Evolutionary conservation across 2,329 filamentous ascomycete genomes (phyloP).

Genomic region (Ophiosphaerella herpotricha): DNA sequence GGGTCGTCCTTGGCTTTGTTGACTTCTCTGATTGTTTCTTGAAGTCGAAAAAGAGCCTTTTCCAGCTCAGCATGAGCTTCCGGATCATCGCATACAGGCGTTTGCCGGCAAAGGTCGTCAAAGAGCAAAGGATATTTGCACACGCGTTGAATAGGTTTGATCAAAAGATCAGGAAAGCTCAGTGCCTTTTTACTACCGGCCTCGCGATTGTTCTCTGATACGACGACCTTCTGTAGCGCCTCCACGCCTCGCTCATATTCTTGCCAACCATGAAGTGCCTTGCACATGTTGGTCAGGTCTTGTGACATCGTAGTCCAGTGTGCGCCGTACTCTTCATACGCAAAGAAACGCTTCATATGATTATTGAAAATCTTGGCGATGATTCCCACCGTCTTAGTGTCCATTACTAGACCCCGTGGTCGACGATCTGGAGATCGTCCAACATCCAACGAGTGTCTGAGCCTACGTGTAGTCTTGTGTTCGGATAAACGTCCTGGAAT

Average conservation of each 20-base stretch:
- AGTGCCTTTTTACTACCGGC: constrained; percentile 73
- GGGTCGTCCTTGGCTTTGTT: constrained; percentile 83
- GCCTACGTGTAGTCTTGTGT: constrained; percentile 38
- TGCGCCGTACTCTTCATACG: constrained; percentile 89
- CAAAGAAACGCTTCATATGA: constrained; percentile 77
- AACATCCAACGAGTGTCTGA: constrained; percentile 54
- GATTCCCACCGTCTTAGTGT: constrained; percentile 58
- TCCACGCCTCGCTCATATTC: constrained; percentile 86
- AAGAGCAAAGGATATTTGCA: constrained; percentile 91
- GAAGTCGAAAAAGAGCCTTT: constrained; percentile 70
- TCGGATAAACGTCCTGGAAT: constrained; percentile 45
- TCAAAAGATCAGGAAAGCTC: constrained; percentile 82
- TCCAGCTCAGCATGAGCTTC: constrained; percentile 80
- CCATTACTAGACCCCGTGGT: constrained; percentile 49
- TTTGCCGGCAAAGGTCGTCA: constrained; percentile 78
- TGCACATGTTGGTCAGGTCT: constrained; percentile 72
- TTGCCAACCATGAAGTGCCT: constrained; percentile 73
- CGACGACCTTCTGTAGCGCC: constrained; percentile 74
- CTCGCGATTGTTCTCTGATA: constrained; percentile 68
- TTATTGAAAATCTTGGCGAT: constrained; percentile 60
- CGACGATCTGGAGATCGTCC: constrained; percentile 47
- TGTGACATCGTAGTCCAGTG: constrained; percentile 86
- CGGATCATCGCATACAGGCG: constrained; percentile 83
- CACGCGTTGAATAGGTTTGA: constrained; percentile 94
- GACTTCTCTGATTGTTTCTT: constrained; percentile 76